phyloP scores from a whole-genome alignment of 176 grass and related monocot genomes.

The Raddia distichophylla region DNA sequence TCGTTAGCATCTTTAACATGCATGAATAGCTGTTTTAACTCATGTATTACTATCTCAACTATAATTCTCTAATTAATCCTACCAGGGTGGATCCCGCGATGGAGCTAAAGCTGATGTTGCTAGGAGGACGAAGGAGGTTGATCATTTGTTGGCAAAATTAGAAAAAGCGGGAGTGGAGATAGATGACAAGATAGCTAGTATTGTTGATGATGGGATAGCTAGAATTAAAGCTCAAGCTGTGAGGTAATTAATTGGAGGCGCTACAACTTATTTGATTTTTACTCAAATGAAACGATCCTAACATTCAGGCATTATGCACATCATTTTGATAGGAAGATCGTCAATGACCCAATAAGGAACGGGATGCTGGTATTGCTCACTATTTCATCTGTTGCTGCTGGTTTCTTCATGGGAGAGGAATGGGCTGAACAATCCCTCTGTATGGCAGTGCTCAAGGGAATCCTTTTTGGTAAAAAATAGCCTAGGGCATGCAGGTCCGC shows the following conservation, averaged over 20 bases:
- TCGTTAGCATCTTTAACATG: constrained; percentile 15
- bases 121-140: neutral
- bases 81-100: constrained; percentile 1
- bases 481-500: neutral
- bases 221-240: no score
- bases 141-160: constrained; percentile 8
- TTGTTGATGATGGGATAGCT: neutral
- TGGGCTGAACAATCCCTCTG: neutral
- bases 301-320: constrained; percentile 1
- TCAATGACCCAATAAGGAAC: neutral
- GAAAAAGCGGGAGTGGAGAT: constrained; percentile 19
- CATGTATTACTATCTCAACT: neutral
- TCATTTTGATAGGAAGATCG: constrained; percentile 14
- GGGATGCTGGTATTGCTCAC: neutral
- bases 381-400: neutral
- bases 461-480: neutral
- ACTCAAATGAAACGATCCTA: neutral
- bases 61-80: constrained; percentile 12
- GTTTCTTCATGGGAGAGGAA: neutral
- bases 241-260: no score
- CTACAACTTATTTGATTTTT: constrained; percentile 2
- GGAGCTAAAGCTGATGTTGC: constrained; percentile 1
- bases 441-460: neutral
- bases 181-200: constrained; percentile 19
- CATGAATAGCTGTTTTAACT: neutral